These are phyloP conservation scores for Pyricularia sp. DNA, from an alignment of 2,329 filamentous ascomycete species.

Conservation along the genomic window DNA sequence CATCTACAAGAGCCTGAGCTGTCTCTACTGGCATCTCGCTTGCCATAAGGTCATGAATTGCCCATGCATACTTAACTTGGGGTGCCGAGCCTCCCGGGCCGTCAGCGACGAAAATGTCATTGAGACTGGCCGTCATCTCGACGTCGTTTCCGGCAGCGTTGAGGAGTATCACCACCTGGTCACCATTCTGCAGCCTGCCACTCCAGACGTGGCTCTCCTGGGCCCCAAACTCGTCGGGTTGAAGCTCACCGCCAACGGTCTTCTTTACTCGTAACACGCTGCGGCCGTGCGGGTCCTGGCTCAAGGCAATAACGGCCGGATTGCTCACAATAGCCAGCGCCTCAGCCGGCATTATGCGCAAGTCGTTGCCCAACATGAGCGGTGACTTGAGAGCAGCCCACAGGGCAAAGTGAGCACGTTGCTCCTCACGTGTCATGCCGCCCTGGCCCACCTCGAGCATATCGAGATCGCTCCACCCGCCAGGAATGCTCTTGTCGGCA, in stretches of 20 bases:
- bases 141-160: slow-evolving; percentile 32
- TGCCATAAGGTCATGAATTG: slow-evolving; percentile 46
- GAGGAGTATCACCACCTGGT: slow-evolving; percentile 19
- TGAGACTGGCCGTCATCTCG: slow-evolving; percentile 38
- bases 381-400: slow-evolving; percentile 13
- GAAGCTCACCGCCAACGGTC: slow-evolving; percentile 5
- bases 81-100: slow-evolving; percentile 29
- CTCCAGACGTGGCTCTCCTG: slow-evolving; percentile 12
- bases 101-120: slow-evolving; percentile 41
- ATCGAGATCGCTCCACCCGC: slow-evolving; percentile 14
- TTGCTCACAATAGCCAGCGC: slow-evolving; percentile 29
- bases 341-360: slow-evolving; percentile 17
- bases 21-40: slow-evolving; percentile 39
- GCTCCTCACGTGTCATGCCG: slow-evolving; percentile 13
- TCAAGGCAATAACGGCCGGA: slow-evolving; percentile 31
- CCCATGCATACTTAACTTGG: slow-evolving; percentile 34
- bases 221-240: slow-evolving; percentile 8
- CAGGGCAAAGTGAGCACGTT: slow-evolving; percentile 13
- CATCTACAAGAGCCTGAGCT: slow-evolving; percentile 32
- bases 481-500: slow-evolving; percentile 7
- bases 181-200: slow-evolving; percentile 33
- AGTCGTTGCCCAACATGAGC: slow-evolving; percentile 13
- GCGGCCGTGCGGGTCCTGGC: slow-evolving; percentile 27
- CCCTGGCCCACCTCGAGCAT: slow-evolving; percentile 14
- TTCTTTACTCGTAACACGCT: slow-evolving; percentile 20